Evolutionary conservation across 2,329 filamentous ascomycete genomes (phyloP), one percentile per base, ranked within the genome.

Genomic region (Spiromastix sp.): DNA sequence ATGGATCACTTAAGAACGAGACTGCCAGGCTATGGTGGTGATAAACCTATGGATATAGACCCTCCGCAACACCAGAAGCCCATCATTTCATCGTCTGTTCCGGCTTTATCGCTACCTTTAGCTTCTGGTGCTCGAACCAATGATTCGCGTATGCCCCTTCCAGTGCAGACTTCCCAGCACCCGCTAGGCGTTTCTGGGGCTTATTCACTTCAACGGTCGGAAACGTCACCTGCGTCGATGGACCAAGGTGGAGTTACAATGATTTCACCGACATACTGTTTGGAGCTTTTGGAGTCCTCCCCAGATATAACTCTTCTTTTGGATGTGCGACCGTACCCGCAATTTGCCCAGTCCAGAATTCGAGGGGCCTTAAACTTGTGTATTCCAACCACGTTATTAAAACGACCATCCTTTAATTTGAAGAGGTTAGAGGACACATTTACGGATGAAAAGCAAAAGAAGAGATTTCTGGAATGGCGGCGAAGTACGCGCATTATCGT

Each of bases 341-440:
- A 89, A 45, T 95, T 81, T 52, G 72, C 78, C 1, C 70, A 74
- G 30, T 79, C 82, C 15, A 77, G 83, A 19, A 82, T 96, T 36
- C 64, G 70, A 32, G 79, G 80, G n/a, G 85, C 89, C 1, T 63
- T 98, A 20, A 96, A 93, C 53, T 67, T 98, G 4, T 96, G 91
- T 53, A 93, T 96, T 41, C 91, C 91, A 0, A 96, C 91, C 0
- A 96, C 89, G 0, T 65, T 98, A 10, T 63, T 98, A 12, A 96
- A 96, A 59, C 72, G 91, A 32, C 79, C 85, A 1, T 93, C 86
- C 0, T 96, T 93, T 59, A 89, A 89, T 47, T 73, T 93, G 9
- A 71, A 86, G 42, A 95, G 93, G 54, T 67, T 98, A 20, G 77
- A 84, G 45, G 81, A 87, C 42, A 95, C 85, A 0, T 93, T 98